Conservation (phyloP, 495 filamentous ascomycete species). For the Evansstolkia leycettana region DNA sequence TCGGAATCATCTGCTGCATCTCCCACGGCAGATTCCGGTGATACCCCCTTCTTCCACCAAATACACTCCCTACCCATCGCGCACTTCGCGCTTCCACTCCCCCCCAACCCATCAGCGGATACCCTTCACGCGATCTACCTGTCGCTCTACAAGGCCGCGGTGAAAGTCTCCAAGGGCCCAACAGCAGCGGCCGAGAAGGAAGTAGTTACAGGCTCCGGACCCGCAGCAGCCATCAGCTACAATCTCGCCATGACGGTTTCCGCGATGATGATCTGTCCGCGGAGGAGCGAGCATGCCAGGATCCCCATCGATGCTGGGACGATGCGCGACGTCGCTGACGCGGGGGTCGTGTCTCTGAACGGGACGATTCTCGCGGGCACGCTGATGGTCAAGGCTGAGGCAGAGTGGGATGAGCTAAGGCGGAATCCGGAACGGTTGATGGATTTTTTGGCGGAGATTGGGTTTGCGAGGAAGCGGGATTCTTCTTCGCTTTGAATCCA, state of each 20-base stretch:
- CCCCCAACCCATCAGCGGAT: conserved; percentile 22
- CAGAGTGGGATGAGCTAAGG: conserved; percentile 55
- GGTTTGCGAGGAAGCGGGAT: conserved; percentile 32
- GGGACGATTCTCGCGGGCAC: conserved; percentile 74
- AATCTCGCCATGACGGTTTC: conserved; percentile 65
- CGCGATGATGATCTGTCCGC: conserved; percentile 57
- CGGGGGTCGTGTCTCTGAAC: conserved; percentile 55
- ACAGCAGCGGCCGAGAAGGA: no score
- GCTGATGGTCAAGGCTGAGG: conserved; percentile 62
- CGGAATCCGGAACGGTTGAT: conserved; percentile 35
- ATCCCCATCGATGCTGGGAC: conserved; percentile 17
- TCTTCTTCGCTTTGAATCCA: conserved; percentile 14
- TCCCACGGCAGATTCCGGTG: not conserved
- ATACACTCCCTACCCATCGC: conserved; percentile 34
- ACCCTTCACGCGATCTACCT: conserved; percentile 35
- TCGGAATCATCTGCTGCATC: not conserved
- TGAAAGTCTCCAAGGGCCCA: conserved; percentile 15
- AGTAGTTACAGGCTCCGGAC: no score
- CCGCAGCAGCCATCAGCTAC: conserved; percentile 53
- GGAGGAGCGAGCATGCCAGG: conserved; percentile 30
- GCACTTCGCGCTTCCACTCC: conserved; percentile 35
- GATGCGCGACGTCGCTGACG: conserved; percentile 22
- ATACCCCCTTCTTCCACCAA: conserved; percentile 17
- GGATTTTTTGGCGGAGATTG: conserved; percentile 47
- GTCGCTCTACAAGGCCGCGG: conserved; percentile 43